Evolutionary conservation across 352 stramenopile genomes (phyloP).

Genomic region (Hyaloperonospora arabidopsidis): DNA sequence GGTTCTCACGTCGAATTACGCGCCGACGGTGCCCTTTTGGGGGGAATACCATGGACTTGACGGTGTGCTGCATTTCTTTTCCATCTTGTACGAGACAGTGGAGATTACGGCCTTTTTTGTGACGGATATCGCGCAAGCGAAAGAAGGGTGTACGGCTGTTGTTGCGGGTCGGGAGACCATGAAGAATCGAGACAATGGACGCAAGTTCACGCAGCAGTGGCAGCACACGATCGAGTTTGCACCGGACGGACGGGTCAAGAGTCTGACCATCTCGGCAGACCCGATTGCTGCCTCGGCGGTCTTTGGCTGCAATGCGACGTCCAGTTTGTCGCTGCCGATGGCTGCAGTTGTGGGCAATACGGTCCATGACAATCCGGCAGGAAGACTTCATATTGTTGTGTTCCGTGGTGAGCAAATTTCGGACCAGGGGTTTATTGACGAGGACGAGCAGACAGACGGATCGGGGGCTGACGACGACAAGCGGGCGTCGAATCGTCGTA

Average conservation of each 20-base stretch:
- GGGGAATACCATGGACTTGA: constrained; percentile 84
- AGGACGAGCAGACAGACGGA: constrained; percentile 47
- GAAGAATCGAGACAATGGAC: constrained; percentile 83
- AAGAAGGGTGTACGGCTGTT: constrained; percentile 74
- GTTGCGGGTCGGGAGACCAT: constrained; percentile 81
- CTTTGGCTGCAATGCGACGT: constrained; percentile 83
- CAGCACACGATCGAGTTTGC: constrained; percentile 87
- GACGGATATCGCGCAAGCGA: constrained; percentile 81
- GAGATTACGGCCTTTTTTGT: constrained; percentile 86
- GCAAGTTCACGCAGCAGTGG: constrained; percentile 87
- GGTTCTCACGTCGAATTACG: constrained; percentile 83
- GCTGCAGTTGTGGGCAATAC: constrained; percentile 74
- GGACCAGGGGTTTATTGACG: constrained; percentile 37
- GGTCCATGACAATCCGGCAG: constrained; percentile 69
- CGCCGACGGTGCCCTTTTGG: constrained; percentile 82
- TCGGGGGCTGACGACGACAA: constrained; percentile 37
- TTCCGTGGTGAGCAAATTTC: constrained; percentile 82
- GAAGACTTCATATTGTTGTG: constrained; percentile 63
- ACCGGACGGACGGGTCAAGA: constrained; percentile 79
- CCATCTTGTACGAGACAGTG: constrained; percentile 84
- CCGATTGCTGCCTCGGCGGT: constrained; percentile 79
- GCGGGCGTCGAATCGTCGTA: constrained; percentile 19
- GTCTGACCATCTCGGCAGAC: constrained; percentile 77
- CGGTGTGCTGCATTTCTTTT: constrained; percentile 85
- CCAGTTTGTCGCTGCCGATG: constrained; percentile 77